Evolutionary conservation across 306 rosid species (phyloP).

Genomic region (Cercis canadensis): DNA sequence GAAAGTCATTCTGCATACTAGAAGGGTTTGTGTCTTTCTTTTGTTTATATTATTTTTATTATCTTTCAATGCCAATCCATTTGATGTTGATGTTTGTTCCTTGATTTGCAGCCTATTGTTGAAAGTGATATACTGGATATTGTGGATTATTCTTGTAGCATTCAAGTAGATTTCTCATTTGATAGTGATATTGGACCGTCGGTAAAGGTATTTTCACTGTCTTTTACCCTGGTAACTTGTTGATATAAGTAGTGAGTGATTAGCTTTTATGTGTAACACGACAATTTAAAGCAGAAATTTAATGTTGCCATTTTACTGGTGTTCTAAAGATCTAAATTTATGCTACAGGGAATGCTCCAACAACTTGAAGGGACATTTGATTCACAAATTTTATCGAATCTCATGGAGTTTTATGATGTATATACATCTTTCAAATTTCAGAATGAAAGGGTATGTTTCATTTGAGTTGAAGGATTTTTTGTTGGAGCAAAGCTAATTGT

Average conservation of each 20-base stretch:
- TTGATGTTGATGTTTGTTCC: conserved; percentile 27
- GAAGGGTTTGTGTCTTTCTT: conserved; percentile 50
- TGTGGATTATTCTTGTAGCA: conserved; percentile 54
- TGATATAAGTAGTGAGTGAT: conserved; percentile 30
- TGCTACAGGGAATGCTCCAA: conserved; percentile 70
- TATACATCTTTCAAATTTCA: conserved; percentile 67
- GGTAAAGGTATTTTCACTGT: conserved; percentile 62
- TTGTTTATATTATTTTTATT: background rate
- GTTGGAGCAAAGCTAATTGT: too few species aligned
- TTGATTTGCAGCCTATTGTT: conserved; percentile 57
- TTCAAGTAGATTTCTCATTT: conserved; percentile 66
- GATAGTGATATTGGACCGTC: conserved; percentile 55
- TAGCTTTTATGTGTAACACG: conserved; percentile 26
- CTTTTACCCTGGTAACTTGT: conserved; percentile 26
- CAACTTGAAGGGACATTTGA: conserved; percentile 72
- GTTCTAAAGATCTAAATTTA: conserved; percentile 10
- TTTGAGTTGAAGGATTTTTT: background rate
- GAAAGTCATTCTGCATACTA: conserved; percentile 52
- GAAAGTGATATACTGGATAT: conserved; percentile 43
- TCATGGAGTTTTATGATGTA: conserved; percentile 61
- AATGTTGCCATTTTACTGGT: conserved; percentile 15
- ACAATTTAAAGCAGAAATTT: conserved; percentile 28
- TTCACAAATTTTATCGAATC: conserved; percentile 46
- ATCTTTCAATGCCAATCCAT: background rate
- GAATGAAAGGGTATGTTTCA: conserved; percentile 70